Evolutionary conservation across 2,329 filamentous ascomycete genomes (phyloP).

Genomic region (Penicillium sp.): DNA sequence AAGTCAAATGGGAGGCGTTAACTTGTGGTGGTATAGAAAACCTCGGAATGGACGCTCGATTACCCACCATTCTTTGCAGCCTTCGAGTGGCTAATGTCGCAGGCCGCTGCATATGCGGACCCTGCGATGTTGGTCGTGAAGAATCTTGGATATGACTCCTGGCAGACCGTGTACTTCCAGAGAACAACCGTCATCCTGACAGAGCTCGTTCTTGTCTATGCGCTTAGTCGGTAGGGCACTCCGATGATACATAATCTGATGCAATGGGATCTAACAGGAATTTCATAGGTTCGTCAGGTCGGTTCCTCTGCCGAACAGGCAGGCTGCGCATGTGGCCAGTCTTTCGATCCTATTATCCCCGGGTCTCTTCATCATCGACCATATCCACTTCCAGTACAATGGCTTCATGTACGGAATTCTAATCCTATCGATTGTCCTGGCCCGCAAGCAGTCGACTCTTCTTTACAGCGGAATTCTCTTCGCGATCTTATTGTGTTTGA

Average conservation of each 20-base stretch:
- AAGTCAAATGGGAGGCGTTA: background rate
- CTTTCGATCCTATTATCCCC: constrained; percentile 88
- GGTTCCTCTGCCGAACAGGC: constrained; percentile 61
- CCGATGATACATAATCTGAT: background rate
- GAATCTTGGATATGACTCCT: constrained; percentile 81
- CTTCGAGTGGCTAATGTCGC: constrained; percentile 90
- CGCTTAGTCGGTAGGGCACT: constrained; percentile 64
- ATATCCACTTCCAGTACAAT: constrained; percentile 99
- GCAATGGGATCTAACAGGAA: background rate
- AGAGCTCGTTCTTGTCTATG: constrained; percentile 78
- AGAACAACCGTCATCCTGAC: constrained; percentile 79
- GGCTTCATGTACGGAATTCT: constrained; percentile 91
- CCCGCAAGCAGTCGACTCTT: constrained; percentile 69
- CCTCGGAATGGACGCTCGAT: constrained; percentile 98
- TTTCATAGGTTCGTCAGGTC: constrained; percentile 67
- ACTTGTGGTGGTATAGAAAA: constrained; percentile 57
- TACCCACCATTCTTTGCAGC: constrained; percentile 98
- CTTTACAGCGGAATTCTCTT: constrained; percentile 79
- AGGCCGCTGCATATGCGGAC: constrained; percentile 72
- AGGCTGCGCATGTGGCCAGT: constrained; percentile 77
- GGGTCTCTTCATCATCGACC: constrained; percentile 92
- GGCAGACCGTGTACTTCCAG: constrained; percentile 93
- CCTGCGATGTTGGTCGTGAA: constrained; percentile 75
- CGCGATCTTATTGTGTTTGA: constrained; percentile 81
- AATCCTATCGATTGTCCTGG: constrained; percentile 78